Evolutionary conservation across 352 stramenopile species (phyloP).

Genomic region (Pythium insidiosum): DNA sequence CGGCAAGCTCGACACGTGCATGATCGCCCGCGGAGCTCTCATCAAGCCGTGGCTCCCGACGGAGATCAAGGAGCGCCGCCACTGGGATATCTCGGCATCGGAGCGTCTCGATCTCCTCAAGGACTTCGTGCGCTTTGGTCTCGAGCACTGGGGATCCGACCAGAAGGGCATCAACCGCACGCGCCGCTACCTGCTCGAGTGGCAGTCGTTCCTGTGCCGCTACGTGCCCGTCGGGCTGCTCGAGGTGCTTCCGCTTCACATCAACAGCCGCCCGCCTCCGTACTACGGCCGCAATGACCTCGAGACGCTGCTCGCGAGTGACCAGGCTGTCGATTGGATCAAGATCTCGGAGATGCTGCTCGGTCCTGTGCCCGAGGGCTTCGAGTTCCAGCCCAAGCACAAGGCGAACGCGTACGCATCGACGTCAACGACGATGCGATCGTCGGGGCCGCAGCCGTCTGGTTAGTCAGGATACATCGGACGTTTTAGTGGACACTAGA

Average conservation of each 20-base stretch:
- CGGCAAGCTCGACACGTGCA: slow-evolving; percentile 82
- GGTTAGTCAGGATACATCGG: neutral
- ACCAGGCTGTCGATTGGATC: slow-evolving; percentile 96
- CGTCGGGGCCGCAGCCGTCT: neutral
- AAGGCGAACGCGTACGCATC: slow-evolving; percentile 92
- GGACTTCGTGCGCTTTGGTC: slow-evolving; percentile 95
- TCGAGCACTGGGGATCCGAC: slow-evolving; percentile 99
- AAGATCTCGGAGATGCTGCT: slow-evolving; percentile 99
- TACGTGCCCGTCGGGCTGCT: slow-evolving; percentile 98
- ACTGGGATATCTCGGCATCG: slow-evolving; percentile 95
- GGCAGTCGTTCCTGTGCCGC: slow-evolving; percentile 96
- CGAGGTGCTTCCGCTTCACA: slow-evolving; percentile 92
- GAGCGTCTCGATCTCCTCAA: slow-evolving; percentile 97
- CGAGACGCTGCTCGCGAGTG: slow-evolving; percentile 97
- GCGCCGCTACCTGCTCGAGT: slow-evolving; percentile 98
- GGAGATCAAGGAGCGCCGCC: slow-evolving; percentile 97
- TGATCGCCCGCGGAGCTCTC: slow-evolving; percentile 90
- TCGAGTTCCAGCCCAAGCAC: slow-evolving; percentile 97
- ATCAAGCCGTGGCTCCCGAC: slow-evolving; percentile 99
- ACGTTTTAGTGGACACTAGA: neutral
- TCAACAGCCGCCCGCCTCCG: slow-evolving; percentile 94
- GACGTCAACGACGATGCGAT: neutral
- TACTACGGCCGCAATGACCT: slow-evolving; percentile 93
- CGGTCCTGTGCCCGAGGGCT: slow-evolving; percentile 87
- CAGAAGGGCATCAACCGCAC: slow-evolving; percentile 97